Evolutionary conservation across 441 rosid genomes (phyloP).

Genomic region (Brassica hybrid): DNA sequence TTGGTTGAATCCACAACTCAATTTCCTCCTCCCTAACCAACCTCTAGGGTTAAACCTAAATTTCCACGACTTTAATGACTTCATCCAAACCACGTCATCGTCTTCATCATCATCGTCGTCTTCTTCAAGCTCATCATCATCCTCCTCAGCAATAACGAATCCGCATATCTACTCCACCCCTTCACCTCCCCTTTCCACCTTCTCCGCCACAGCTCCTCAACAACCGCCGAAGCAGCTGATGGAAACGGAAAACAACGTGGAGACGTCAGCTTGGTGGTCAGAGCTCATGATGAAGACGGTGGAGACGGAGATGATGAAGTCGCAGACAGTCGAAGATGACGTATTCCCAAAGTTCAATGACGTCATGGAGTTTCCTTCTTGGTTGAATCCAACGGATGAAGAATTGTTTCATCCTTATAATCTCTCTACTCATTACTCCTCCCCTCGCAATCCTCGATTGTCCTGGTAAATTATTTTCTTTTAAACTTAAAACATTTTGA

Average conservation of each 20-base stretch:
- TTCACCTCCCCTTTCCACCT: constrained; percentile 60
- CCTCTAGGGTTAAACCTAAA: constrained; percentile 91
- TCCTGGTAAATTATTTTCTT: constrained; percentile 56
- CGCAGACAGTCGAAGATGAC: constrained; percentile 48
- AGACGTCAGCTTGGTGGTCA: constrained; percentile 92
- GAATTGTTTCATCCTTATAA: constrained; percentile 61
- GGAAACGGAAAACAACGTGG: constrained; percentile 58
- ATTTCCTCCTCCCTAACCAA: constrained; percentile 73
- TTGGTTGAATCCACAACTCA: constrained; percentile 50
- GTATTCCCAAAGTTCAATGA: constrained; percentile 63
- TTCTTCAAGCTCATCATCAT: constrained; percentile 41
- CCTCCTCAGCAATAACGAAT: constrained; percentile 35
- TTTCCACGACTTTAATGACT: constrained; percentile 72
- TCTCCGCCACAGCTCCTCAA: too few species aligned
- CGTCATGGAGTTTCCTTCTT: constrained; percentile 84
- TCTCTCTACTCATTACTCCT: constrained; percentile 55
- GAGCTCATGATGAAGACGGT: constrained; percentile 71
- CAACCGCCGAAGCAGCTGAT: constrained; percentile 45
- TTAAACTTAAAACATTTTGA: neutral
- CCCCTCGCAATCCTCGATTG: constrained; percentile 71
- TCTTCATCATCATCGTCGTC: constrained; percentile 43
- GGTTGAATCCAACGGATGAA: constrained; percentile 77
- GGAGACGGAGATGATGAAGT: constrained; percentile 41
- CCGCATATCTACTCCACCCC: constrained; percentile 61
- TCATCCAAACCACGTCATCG: constrained; percentile 53